Evolutionary conservation across 23 red algal genomes (phyloP).

Genomic region (Chondrus crispus): DNA sequence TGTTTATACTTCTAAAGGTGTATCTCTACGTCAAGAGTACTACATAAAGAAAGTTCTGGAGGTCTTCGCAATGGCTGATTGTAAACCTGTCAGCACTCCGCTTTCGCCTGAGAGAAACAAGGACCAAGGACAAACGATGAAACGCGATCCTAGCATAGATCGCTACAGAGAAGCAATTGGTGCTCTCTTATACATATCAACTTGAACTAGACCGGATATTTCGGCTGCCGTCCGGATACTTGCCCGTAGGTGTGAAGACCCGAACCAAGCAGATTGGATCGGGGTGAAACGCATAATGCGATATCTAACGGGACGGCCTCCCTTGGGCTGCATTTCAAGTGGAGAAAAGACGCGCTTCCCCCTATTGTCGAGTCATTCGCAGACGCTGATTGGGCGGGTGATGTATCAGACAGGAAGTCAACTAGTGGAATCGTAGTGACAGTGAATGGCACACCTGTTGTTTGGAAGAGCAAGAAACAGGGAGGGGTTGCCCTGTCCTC

Average conservation of each 20-base stretch:
- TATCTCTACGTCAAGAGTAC: not conserved
- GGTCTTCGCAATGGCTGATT: not conserved
- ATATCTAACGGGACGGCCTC: slow-evolving; percentile 12
- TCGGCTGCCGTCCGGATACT: not conserved
- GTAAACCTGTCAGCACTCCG: not conserved
- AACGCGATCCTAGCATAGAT: not conserved
- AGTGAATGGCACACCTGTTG: not conserved
- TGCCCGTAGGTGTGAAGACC: not conserved
- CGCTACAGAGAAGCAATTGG: slow-evolving; percentile 2
- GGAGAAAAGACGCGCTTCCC: not conserved
- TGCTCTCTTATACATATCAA: slow-evolving; percentile 21
- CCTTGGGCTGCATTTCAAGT: not conserved
- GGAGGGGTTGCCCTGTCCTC: slow-evolving; percentile 15
- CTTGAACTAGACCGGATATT: slow-evolving; percentile 14
- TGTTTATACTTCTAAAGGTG: not conserved
- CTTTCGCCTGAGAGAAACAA: not conserved
- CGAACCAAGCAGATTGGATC: not conserved
- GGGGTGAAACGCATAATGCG: slow-evolving; percentile 12
- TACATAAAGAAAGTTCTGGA: not conserved
- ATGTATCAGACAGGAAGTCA: not conserved
- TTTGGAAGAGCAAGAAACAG: slow-evolving; percentile 30
- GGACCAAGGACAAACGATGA: not conserved
- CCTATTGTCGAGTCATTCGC: not conserved
- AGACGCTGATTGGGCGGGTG: slow-evolving; percentile 41
- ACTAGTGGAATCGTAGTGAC: not conserved